Base-by-base conservation (phyloP, 164 flowering plant genomes). In the Piper longum region DNA sequence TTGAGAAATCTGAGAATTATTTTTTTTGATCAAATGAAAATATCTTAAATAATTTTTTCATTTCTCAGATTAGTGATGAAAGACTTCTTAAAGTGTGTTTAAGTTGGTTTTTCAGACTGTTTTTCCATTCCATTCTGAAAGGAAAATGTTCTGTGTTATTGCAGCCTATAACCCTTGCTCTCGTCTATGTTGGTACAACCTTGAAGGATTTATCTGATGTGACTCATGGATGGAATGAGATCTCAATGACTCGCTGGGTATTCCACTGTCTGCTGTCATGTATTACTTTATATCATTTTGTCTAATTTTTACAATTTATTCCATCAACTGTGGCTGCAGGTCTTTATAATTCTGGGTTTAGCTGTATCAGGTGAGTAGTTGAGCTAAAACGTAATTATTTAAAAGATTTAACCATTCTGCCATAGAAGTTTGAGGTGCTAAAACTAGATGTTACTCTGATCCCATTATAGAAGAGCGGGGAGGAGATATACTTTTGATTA, bases 191-290 rank as follows among this genome's bases (percentile, higher is more conserved):
- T 69, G 99, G 99, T 67, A 93, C 99, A 62, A 93, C 99, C 65
- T 75, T 93, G 42, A 90, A 93, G 77, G 97, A 93, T 78, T 83
- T 93, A 74, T 89, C 99, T 71, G 99, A 90, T 75, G 96, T 93
- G 58, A 90, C 97, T 9, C 97, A 93, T 74, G 95, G 92, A 55
- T 90, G 99, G 99, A 42, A 63, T 70, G 87, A 84, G 58, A 67
- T 93, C 62, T 86, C 99, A 60, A 77, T 74, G 54, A 64, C 95
- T 64, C 88, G 88, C 56, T 84, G 84, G 96, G 99, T 93, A 80
- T n/a, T 36, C 62, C 17, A 26, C 40, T 59, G 40, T 54, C 16
- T 12, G 9, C 60, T 36, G 16, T 4, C 36, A 26, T 26, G 36
- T 26, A 26, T 26, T 26, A 26, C 36, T 26, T 26, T 26, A 26